phyloP scores from a whole-genome alignment of 2,329 filamentous ascomycete genomes.

The Dendryphion nanum region DNA sequence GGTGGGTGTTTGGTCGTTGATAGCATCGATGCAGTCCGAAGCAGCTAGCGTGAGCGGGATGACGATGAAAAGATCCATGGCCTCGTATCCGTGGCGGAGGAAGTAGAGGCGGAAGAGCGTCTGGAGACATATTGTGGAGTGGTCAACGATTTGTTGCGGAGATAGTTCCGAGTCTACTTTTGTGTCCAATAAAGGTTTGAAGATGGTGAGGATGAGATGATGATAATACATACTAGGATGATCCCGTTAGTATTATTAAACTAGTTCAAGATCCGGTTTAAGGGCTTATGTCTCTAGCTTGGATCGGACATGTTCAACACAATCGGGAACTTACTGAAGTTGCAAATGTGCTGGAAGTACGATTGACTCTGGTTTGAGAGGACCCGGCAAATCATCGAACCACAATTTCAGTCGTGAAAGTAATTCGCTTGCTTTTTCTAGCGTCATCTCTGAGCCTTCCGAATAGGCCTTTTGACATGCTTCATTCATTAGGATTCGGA shows the following conservation, averaged over 20 bases:
- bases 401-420: constrained; percentile 8
- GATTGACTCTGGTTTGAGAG: constrained; percentile 6
- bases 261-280: not conserved
- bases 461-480: constrained; percentile 4
- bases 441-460: constrained; percentile 2
- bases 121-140: constrained; percentile 2
- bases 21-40: constrained; percentile 4
- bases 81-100: constrained; percentile 8
- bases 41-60: constrained; percentile 3
- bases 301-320: constrained; percentile 1
- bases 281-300: not conserved
- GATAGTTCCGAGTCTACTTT: constrained; percentile 1
- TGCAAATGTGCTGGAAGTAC: constrained; percentile 10
- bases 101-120: constrained; percentile 7
- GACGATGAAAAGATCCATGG: constrained; percentile 8
- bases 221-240: constrained; percentile 6
- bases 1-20: constrained; percentile 3
- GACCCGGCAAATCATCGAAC: constrained; percentile 5
- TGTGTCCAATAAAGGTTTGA: constrained; percentile 4
- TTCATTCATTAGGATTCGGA: constrained; percentile 11
- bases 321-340: constrained; percentile 11
- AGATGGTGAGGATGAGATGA: constrained; percentile 8
- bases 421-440: not conserved
- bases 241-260: not conserved
- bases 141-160: constrained; percentile 4